Conservation (phyloP, 2,329 filamentous ascomycete genomes). For the Dryadomyces quercus-mongolicae region DNA sequence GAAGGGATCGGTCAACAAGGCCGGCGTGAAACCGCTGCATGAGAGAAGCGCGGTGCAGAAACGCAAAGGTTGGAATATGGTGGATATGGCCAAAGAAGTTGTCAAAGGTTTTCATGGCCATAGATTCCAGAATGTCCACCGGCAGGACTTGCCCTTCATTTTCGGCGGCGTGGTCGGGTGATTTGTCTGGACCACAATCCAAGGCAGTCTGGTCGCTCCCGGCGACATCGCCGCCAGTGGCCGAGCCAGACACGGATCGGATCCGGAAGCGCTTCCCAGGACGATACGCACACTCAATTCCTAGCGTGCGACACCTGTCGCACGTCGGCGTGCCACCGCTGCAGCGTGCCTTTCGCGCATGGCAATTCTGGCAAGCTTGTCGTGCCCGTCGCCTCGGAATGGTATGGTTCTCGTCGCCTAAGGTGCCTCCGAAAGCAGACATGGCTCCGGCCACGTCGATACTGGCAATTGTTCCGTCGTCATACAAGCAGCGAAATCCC, state of each 20-base stretch:
- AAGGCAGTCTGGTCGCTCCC: not conserved
- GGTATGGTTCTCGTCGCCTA: conserved; percentile 21
- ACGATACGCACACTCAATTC: conserved; percentile 43
- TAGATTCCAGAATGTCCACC: conserved; percentile 29
- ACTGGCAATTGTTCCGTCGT: conserved; percentile 24
- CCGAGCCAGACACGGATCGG: conserved; percentile 5
- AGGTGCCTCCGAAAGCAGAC: not conserved
- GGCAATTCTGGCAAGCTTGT: conserved; percentile 45
- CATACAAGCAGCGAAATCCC: conserved; percentile 45
- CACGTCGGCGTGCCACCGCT: conserved; percentile 45
- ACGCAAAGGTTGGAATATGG: conserved; percentile 46
- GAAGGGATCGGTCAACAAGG: conserved; percentile 40
- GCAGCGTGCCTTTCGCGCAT: conserved; percentile 45
- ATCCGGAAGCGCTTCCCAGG: conserved; percentile 28
- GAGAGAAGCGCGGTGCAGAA: conserved; percentile 45
- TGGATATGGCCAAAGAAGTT: conserved; percentile 47
- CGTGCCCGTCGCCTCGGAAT: conserved; percentile 41
- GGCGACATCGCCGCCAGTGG: conserved; percentile 3
- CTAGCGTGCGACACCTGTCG: conserved; percentile 37
- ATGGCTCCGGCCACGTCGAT: conserved; percentile 14
- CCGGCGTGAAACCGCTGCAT: conserved; percentile 47
- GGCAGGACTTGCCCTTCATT: not conserved
- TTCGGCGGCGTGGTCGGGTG: not conserved
- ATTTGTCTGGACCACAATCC: not conserved
- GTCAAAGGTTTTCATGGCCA: conserved; percentile 41